A percentile compares a stretch with the other conserved stretches of the same genome.
These are phyloP conservation scores for Oropetium thomaeum DNA, from an alignment of 176 grass and related monocot genomes.

Conservation along the genomic window DNA sequence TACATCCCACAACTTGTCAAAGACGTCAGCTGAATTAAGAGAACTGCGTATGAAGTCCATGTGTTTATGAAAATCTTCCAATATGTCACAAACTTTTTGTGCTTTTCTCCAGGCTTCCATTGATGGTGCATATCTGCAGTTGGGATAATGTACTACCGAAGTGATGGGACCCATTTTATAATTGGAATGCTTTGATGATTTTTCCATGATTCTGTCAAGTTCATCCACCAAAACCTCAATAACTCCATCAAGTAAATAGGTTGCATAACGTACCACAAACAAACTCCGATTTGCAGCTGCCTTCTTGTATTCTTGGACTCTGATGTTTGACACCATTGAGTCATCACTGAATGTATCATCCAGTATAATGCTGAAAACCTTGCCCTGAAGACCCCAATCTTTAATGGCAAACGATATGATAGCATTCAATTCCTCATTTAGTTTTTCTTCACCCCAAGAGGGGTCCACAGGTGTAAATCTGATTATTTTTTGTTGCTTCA, in stretches of 20 bases:
- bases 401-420: slow-evolving; percentile 19
- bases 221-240: slow-evolving; percentile 43
- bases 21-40: neutral
- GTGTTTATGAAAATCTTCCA: slow-evolving; percentile 9
- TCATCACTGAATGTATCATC: slow-evolving; percentile 31
- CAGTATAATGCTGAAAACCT: slow-evolving; percentile 35
- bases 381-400: slow-evolving; percentile 22
- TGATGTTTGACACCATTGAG: slow-evolving; percentile 21
- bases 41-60: neutral
- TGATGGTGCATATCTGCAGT: slow-evolving; percentile 30
- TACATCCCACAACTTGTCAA: neutral
- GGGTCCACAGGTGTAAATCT: neutral
- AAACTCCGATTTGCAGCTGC: slow-evolving; percentile 4
- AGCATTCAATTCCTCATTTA: slow-evolving; percentile 12
- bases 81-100: neutral
- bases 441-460: slow-evolving; percentile 18
- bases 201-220: slow-evolving; percentile 32
- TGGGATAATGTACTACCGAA: slow-evolving; percentile 27
- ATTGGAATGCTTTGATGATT: neutral
- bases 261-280: slow-evolving; percentile 34
- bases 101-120: neutral
- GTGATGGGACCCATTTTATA: neutral
- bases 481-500: slow-evolving; percentile 22
- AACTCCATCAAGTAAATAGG: slow-evolving; percentile 31
- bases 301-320: slow-evolving; percentile 4